phyloP scores from a whole-genome alignment of 2,329 filamentous ascomycete species.

The Pseudophaeomoniella oleicola region DNA sequence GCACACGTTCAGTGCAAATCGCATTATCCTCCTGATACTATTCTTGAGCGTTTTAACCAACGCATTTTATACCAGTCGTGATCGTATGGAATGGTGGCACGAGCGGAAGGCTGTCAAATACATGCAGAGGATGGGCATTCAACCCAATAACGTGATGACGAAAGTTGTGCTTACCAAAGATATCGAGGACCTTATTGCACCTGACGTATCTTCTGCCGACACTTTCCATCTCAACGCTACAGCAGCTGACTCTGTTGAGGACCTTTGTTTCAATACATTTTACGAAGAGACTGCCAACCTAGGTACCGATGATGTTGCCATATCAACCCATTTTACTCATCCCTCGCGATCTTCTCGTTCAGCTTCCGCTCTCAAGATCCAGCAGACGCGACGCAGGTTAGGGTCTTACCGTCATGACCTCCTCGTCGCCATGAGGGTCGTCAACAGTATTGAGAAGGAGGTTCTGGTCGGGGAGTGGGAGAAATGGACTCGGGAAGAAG shows the following conservation, averaged over 20 bases:
- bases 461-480: conserved; percentile 83
- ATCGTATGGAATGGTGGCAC: conserved; percentile 66
- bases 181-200: conserved; percentile 50
- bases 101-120: conserved; percentile 69
- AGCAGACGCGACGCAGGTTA: conserved; percentile 67
- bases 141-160: conserved; percentile 67
- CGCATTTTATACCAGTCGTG: conserved; percentile 57
- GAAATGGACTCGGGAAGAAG: conserved; percentile 76
- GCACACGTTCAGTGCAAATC: conserved; percentile 56
- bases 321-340: conserved; percentile 3
- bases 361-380: conserved; percentile 48
- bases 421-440: conserved; percentile 74
- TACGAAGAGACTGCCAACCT: conserved; percentile 21
- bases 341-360: conserved; percentile 27
- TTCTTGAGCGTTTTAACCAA: conserved; percentile 58
- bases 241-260: background rate
- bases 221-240: conserved; percentile 15
- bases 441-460: conserved; percentile 80
- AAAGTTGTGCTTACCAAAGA: conserved; percentile 74
- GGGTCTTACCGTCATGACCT: conserved; percentile 79
- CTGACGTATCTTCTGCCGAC: conserved; percentile 16
- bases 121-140: conserved; percentile 68
- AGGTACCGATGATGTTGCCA: conserved; percentile 16
- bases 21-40: conserved; percentile 56
- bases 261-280: conserved; percentile 27